These are phyloP conservation scores for Talaromyces sp. DNA, from an alignment of 2,329 filamentous ascomycete genomes.

Conservation along the genomic window DNA sequence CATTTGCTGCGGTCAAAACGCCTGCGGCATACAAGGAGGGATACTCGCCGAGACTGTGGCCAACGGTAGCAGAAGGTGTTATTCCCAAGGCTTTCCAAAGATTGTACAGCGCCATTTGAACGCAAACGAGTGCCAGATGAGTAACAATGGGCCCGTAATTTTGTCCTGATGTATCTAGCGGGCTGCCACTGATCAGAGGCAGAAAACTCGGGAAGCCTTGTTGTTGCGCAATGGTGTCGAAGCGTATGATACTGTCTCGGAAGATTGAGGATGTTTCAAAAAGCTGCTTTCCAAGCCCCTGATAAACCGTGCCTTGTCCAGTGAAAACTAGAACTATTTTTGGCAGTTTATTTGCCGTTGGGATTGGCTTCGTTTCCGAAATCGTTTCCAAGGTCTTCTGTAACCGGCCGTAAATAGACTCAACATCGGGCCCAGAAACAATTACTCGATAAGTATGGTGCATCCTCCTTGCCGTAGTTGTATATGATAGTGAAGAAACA, in stretches of 20 bases:
- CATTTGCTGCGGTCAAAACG: constrained; percentile 24
- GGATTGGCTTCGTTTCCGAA: neutral
- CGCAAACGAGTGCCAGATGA: constrained; percentile 29
- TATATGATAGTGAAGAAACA: constrained; percentile 58
- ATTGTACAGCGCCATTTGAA: constrained; percentile 30
- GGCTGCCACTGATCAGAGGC: constrained; percentile 18
- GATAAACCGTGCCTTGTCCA: constrained; percentile 27
- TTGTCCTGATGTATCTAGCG: neutral
- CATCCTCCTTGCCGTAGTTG: constrained; percentile 54
- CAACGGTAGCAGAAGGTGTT: constrained; percentile 26
- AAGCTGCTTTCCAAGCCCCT: constrained; percentile 23
- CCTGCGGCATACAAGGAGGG: constrained; percentile 28
- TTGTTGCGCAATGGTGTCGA: constrained; percentile 25
- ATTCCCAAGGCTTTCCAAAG: constrained; percentile 30
- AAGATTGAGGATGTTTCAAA: constrained; percentile 24
- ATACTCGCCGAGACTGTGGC: constrained; percentile 32
- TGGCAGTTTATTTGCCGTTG: neutral
- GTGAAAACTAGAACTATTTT: constrained; percentile 20
- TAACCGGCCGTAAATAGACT: neutral
- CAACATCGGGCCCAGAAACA: constrained; percentile 9
- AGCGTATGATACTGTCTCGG: constrained; percentile 24
- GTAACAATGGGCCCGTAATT: constrained; percentile 18
- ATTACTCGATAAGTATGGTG: constrained; percentile 48
- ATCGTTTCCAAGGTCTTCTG: neutral
- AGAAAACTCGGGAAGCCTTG: constrained; percentile 30